Percentiles rank a stretch among this genome's conserved stretches.
Evolutionary conservation across 768 basidiomycete species (phyloP).

Genomic region (Cystobasidium tubakii): DNA sequence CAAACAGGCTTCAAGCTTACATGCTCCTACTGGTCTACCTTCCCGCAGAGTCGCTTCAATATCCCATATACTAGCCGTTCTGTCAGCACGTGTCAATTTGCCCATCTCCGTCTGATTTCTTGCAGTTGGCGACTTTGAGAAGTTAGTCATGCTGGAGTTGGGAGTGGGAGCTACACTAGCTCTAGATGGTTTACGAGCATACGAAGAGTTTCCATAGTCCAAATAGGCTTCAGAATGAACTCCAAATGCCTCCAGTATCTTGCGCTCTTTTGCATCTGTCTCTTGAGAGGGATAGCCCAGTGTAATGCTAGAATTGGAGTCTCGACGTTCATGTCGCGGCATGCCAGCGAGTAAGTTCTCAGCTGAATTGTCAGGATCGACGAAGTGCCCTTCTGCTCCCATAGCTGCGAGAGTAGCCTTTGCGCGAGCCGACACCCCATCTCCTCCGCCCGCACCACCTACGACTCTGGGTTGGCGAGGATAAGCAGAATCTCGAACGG

Average conservation of each 20-base stretch:
- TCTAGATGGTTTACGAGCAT: conserved; percentile 20
- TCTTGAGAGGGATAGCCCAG: conserved; percentile 18
- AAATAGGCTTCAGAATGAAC: conserved; percentile 31
- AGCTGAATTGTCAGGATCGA: conserved; percentile 7
- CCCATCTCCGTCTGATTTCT: neutral
- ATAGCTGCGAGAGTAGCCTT: conserved; percentile 15
- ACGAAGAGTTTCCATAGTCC: conserved; percentile 25
- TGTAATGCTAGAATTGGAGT: conserved; percentile 5
- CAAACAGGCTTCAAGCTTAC: neutral
- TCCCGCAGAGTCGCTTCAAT: conserved; percentile 34
- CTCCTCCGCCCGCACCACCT: conserved; percentile 15
- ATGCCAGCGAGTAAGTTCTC: conserved; percentile 20
- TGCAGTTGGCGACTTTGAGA: neutral
- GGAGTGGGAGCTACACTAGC: conserved; percentile 12
- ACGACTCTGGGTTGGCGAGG: neutral
- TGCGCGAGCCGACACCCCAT: conserved; percentile 22
- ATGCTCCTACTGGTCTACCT: conserved; percentile 33
- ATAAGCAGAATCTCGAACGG: neutral
- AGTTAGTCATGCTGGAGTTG: conserved; percentile 13
- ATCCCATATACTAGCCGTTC: conserved; percentile 35
- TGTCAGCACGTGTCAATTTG: conserved; percentile 27
- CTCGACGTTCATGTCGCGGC: neutral
- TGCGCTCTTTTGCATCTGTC: conserved; percentile 22
- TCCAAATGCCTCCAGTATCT: conserved; percentile 26
- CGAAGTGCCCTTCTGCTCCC: neutral